Percentiles rank a stretch among this genome's conserved stretches.
Evolutionary conservation across 345 rosid genomes (phyloP).

Genomic region (Brassica napus): DNA sequence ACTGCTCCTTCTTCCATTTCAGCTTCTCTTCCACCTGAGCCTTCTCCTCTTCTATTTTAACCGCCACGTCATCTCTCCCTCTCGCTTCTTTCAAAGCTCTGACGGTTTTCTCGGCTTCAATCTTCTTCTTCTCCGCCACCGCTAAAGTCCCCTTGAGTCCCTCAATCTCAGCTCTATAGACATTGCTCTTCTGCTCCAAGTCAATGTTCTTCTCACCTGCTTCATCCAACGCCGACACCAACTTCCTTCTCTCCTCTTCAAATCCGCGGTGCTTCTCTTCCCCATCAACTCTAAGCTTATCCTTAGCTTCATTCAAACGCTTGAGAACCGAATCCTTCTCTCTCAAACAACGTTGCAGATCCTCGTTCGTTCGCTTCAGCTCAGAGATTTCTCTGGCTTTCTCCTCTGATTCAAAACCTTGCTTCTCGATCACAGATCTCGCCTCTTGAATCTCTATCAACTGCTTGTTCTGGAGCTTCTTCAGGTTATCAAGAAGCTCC

Average conservation of each 20-base stretch:
- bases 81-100: conserved; percentile 49
- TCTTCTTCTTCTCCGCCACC: conserved; percentile 48
- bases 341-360: conserved; percentile 47
- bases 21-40: conserved; percentile 59
- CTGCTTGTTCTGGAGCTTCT: conserved; percentile 52
- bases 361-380: conserved; percentile 48
- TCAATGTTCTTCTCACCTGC: conserved; percentile 58
- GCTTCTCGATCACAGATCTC: conserved; percentile 48
- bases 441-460: conserved; percentile 49
- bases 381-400: conserved; percentile 44
- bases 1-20: conserved; percentile 96
- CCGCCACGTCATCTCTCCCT: conserved; percentile 56
- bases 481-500: conserved; percentile 53
- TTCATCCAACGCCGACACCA: conserved; percentile 66
- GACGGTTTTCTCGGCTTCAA: conserved; percentile 55
- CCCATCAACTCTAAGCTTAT: conserved; percentile 60
- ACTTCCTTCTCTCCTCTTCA: conserved; percentile 54
- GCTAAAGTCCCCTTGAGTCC: conserved; percentile 60
- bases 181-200: conserved; percentile 56
- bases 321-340: conserved; percentile 57
- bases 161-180: conserved; percentile 60
- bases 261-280: conserved; percentile 45
- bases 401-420: conserved; percentile 46
- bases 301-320: conserved; percentile 55
- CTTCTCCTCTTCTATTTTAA: conserved; percentile 58